phyloP scores from a whole-genome alignment of 1,284 basidiomycete genomes.

The Ganoderma sinense region DNA sequence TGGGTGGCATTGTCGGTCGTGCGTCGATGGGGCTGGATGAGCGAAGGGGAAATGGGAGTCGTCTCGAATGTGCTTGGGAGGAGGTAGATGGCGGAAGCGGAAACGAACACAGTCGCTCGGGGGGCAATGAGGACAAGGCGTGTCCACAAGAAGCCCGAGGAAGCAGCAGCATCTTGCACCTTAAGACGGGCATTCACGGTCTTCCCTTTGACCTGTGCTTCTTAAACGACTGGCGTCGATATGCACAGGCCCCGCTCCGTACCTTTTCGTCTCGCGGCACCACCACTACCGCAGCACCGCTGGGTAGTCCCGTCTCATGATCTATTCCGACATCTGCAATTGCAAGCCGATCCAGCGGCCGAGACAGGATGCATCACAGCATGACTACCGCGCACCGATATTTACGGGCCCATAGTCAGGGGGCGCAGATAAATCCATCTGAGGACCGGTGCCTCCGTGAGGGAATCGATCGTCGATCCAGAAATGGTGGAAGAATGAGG shows the following conservation, averaged over 20 bases:
- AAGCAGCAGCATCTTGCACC: slow-evolving; percentile 19
- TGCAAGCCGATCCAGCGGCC: background rate
- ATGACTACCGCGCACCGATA: background rate
- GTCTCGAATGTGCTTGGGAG: slow-evolving; percentile 20
- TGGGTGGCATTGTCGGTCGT: slow-evolving; percentile 32
- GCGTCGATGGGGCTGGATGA: too few relatives aligned
- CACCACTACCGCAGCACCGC: slow-evolving; percentile 12
- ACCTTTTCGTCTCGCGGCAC: background rate
- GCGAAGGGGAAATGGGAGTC: slow-evolving; percentile 10
- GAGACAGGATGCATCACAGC: background rate
- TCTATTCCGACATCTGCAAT: slow-evolving; percentile 5
- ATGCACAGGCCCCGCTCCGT: background rate
- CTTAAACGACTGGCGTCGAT: slow-evolving; percentile 16
- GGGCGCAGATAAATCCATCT: background rate
- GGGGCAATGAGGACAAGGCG: slow-evolving; percentile 17
- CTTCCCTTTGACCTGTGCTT: slow-evolving; percentile 9
- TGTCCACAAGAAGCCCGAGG: slow-evolving; percentile 21
- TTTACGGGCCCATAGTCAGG: too few relatives aligned
- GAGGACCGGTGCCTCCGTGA: background rate
- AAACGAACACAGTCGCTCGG: background rate
- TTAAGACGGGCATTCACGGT: slow-evolving; percentile 19
- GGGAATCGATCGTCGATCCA: too few relatives aligned
- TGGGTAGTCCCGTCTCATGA: background rate
- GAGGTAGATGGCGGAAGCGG: background rate
- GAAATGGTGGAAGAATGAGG: background rate